Evolutionary conservation across 768 basidiomycete species (phyloP), one percentile per base, ranked within the genome.

Genomic region (Lentinula boryana): DNA sequence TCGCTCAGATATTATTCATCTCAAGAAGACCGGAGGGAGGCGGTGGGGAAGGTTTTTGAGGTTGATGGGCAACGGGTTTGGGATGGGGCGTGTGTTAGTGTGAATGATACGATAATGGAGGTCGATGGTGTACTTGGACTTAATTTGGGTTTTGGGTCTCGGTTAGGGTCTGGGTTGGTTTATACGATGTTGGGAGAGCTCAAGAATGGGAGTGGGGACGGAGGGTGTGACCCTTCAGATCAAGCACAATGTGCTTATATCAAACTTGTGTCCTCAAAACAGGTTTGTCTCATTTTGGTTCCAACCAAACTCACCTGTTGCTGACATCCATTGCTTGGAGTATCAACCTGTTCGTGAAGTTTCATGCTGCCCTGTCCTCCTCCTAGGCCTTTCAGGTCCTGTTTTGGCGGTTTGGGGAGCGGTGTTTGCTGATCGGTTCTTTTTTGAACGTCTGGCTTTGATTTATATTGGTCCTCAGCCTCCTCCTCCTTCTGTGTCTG

Each of bases 351-450:
- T 52, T 1, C 60, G 60, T 21, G 43, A 5, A 6, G 51, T 21
- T 12, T 60, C 55, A 15, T 60, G 60, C 52, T 60, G 60, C 53
- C 60, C 60, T 4, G 27, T 54, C 10, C n/a, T 60, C 38, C 50
- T 60, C 23, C n/a, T 60, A 38, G 50, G 52, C 18, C 16, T 60
- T n/a, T 21, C 36, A 5, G 60, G 60, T 38, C 51, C 23, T 15
- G 13, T 18, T 35, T 27, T 60, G 53, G 35, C 27, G 5, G 52
- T 60, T 10, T 41, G 16, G 23, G 60, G 60, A 7, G 60, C 60
- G 10, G 43, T 55, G 9, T 60, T 60, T 55, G 38, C 60, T 0
- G 60, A 60, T 13, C 16, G 35, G 7, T 31, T 60, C 18, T 35
- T 60, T 18, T 38, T 35, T 16, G 36, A 60, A 35, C 60, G 38